phyloP scores from a whole-genome alignment of 2,329 filamentous ascomycete species.

The Colletotrichum theobromicola region DNA sequence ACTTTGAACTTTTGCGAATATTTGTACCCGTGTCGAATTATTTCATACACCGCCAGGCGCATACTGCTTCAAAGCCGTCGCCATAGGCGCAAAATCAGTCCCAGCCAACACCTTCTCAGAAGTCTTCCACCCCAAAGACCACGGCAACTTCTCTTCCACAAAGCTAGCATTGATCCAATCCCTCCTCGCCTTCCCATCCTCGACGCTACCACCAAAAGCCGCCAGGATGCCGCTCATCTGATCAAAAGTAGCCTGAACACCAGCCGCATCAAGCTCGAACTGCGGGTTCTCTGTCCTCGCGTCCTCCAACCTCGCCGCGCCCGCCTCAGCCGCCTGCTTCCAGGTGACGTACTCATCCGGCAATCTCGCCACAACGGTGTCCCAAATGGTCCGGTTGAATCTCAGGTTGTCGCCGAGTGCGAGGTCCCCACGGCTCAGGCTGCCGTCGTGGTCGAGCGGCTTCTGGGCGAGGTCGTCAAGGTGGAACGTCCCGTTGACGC shows the following conservation, averaged over 20 bases:
- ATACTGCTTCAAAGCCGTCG: background rate
- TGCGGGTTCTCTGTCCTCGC: background rate
- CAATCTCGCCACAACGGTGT: background rate
- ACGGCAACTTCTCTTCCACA: background rate
- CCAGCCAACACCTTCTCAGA: background rate
- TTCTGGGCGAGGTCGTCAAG: conserved; percentile 8
- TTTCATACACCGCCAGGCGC: background rate
- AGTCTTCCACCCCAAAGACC: background rate
- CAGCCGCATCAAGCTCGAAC: background rate
- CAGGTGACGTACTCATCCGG: background rate
- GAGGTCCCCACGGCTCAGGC: background rate
- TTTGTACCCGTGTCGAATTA: fast-evolving
- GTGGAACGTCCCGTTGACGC: background rate
- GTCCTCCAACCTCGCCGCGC: background rate
- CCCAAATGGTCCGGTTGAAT: background rate
- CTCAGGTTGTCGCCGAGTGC: background rate
- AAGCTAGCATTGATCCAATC: conserved; percentile 3
- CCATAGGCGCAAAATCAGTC: background rate
- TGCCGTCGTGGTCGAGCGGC: conserved; percentile 3
- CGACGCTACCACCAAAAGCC: background rate
- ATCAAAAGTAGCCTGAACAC: background rate
- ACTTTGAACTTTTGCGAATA: fast-evolving
- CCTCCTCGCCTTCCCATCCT: background rate
- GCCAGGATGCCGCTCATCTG: background rate
- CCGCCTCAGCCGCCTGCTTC: conserved; percentile 3